Evolutionary conservation across 768 basidiomycete species (phyloP).

Genomic region (Ramaria sp.): DNA sequence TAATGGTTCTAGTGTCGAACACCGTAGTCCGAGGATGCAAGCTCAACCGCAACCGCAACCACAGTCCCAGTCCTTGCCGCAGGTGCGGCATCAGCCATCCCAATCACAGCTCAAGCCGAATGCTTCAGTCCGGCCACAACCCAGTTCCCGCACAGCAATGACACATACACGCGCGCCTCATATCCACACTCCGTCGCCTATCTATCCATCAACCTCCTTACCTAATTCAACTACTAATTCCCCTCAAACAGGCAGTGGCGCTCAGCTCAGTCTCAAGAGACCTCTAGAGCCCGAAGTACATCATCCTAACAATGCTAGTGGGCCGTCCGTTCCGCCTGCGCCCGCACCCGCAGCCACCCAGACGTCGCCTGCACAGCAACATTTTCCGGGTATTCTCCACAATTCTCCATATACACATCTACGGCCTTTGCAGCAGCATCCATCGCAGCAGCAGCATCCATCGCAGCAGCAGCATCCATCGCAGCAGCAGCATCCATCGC

Average conservation of each 20-base stretch:
- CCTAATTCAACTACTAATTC: constrained; percentile 6
- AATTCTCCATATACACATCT: constrained; percentile 6
- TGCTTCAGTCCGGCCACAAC: background rate
- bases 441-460: background rate
- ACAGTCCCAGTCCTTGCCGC: constrained; percentile 1
- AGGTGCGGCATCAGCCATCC: constrained; percentile 1
- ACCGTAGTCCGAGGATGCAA: background rate
- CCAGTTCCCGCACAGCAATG: constrained; percentile 1
- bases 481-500: constrained; percentile 2
- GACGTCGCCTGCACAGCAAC: constrained; percentile 3
- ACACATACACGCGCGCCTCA: background rate
- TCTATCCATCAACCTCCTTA: constrained; percentile 3
- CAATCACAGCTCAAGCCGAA: constrained; percentile 2
- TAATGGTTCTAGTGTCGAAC: background rate
- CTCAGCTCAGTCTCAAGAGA: background rate
- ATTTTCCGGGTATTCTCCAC: background rate
- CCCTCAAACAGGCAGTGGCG: background rate
- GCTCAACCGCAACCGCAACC: background rate
- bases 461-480: background rate
- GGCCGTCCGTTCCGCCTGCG: background rate
- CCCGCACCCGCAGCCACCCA: background rate
- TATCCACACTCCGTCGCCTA: constrained; percentile 7
- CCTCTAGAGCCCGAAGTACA: background rate
- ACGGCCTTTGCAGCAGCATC: background rate
- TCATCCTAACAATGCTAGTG: background rate